phyloP scores from a whole-genome alignment of 139 green algal species.

The Astrephomene gubernaculifera region DNA sequence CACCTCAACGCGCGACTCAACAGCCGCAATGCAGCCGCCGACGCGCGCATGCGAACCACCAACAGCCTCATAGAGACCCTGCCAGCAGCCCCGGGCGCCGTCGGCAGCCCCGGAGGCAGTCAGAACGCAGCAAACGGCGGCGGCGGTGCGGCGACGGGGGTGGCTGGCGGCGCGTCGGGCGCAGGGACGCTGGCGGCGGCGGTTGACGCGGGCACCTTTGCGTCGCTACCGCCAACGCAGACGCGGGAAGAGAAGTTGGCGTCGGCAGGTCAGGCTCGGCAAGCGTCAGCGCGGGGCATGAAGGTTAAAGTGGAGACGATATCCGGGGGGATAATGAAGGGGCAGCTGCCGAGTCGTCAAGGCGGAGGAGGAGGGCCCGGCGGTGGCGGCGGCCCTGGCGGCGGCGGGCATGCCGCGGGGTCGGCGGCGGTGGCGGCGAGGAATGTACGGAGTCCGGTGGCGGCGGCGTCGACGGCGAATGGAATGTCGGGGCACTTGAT shows the following conservation, averaged over 20 bases:
- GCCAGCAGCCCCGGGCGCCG: not conserved
- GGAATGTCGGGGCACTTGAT: not conserved
- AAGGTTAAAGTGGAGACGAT: slow-evolving; percentile 60
- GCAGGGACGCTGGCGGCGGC: not conserved
- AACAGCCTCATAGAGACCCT: slow-evolving; percentile 27
- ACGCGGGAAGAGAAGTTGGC: slow-evolving; percentile 2
- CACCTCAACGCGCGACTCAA: slow-evolving; percentile 6
- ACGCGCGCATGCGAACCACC: not conserved
- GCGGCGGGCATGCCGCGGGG: not conserved
- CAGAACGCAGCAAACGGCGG: not conserved
- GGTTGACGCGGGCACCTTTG: slow-evolving; percentile 24
- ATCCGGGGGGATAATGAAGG: slow-evolving; percentile 47
- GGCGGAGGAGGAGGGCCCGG: not conserved
- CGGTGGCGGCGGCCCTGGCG: not conserved
- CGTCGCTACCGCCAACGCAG: slow-evolving; percentile 11
- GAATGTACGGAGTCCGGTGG: slow-evolving; percentile 19
- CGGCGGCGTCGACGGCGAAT: slow-evolving; percentile 23
- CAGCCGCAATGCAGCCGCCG: not conserved
- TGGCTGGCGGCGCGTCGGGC: not conserved
- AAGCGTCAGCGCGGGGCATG: slow-evolving; percentile 24
- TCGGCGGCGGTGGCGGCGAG: not conserved
- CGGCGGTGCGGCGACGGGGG: not conserved
- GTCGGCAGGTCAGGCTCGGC: not conserved
- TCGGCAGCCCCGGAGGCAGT: not conserved
- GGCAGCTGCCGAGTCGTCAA: not conserved